Conservation (phyloP, 345 rosid species). For the Gossypium ekmanianum region DNA sequence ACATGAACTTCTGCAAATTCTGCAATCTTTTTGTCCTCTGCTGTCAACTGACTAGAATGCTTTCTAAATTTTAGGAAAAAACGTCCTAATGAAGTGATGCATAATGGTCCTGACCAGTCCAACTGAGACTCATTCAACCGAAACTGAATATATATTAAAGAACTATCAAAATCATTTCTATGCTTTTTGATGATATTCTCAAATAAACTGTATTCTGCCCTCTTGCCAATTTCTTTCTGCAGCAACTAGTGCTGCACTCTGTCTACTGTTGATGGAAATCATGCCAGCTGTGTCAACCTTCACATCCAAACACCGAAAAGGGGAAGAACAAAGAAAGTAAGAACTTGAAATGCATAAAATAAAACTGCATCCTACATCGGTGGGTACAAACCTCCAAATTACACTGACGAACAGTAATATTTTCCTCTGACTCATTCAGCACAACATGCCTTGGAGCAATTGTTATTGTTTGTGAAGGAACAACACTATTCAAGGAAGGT, state of each 20-base stretch:
- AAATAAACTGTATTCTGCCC: slow-evolving; percentile 60
- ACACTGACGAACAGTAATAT: slow-evolving; percentile 65
- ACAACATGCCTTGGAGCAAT: slow-evolving; percentile 75
- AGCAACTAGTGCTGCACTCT: slow-evolving; percentile 48
- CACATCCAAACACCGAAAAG: slow-evolving; percentile 19
- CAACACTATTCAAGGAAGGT: slow-evolving; percentile 46
- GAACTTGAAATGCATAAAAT: slow-evolving; percentile 10
- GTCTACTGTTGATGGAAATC: slow-evolving; percentile 45
- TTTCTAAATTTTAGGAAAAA: slow-evolving; percentile 81
- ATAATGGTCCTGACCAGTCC: slow-evolving; percentile 91
- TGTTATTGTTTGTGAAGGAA: slow-evolving; percentile 63
- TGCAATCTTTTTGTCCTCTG: slow-evolving; percentile 19
- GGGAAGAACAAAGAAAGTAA: slow-evolving; percentile 16
- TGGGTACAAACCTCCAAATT: slow-evolving; percentile 58
- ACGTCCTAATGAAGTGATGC: slow-evolving; percentile 79
- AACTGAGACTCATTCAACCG: slow-evolving; percentile 48
- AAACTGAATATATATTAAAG: slow-evolving; percentile 60
- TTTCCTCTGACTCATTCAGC: slow-evolving; percentile 64
- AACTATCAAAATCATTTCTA: slow-evolving; percentile 46
- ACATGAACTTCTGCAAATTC: slow-evolving; percentile 78
- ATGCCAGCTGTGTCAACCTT: slow-evolving; percentile 66
- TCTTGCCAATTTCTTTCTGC: slow-evolving; percentile 46
- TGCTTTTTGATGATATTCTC: slow-evolving; percentile 85
- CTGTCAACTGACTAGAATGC: slow-evolving; percentile 45
- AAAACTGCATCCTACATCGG: slow-evolving; percentile 13